Base-by-base conservation (phyloP, 169 alveolate genomes). In the Eimeria acervulina region DNA sequence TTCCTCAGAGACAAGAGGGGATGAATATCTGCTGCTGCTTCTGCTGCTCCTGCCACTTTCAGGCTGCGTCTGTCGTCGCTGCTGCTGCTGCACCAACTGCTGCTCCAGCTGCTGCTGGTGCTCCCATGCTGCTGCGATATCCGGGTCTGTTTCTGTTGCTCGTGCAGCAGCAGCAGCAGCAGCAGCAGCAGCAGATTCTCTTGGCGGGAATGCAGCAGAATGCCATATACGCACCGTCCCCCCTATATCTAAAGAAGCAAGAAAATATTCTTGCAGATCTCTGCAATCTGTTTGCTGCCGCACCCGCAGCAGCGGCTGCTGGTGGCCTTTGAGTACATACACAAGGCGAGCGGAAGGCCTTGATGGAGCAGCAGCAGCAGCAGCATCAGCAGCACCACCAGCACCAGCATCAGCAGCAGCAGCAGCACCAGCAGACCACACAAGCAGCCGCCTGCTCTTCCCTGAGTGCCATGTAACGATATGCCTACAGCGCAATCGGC, bases 301-400 rank as follows among this genome's bases (percentile, higher is more conserved):
- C 8, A 80, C 66, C 66, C 89, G 89, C 55, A 80, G 89, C 59
- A 80, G 89, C 36, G 89, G 59, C 89, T 31, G 89, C 36, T 26
- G 31, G 89, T 80, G 83, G 47, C 83, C 83, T 19, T 42, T 19
- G 10, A 72, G 83, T 2, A 42, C n/a, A 17, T 72, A 72, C 21
- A 72, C 47, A 17, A 72, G 83, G 10, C 83, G 83, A 31, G 59
- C 63, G 3, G 63, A 47, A 13, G 5, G 28, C 40, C 83, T 38
- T 7, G 83, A 19, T 4, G 52, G 47, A 72, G 83, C 47, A 72
- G 52, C 23, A 72, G 47, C 40, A 72, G 83, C 4, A 4, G 83
- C 83, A 47, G 19, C 55, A 47, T 5, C 55, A 47, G 55, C 55
- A 47, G 55, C 55, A 47, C 19, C 55, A 47, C 19, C 55, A 47